A percentile compares a stretch with the other conserved stretches of the same genome.
Evolutionary conservation across 257 asterid species (phyloP).

Genomic region (Forsythia suspensa): DNA sequence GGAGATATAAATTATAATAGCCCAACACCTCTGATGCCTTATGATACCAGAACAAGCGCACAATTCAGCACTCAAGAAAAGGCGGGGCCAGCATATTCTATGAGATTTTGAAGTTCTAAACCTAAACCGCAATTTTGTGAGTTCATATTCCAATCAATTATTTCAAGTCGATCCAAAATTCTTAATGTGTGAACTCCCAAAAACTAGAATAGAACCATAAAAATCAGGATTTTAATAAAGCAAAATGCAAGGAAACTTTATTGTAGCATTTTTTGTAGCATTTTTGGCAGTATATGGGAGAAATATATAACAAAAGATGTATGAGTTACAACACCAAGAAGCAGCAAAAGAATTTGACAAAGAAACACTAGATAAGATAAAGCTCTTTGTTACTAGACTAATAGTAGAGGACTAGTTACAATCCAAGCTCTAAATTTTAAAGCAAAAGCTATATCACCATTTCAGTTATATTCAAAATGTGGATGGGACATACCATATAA

Average conservation of each 20-base stretch:
- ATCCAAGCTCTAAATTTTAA: background rate
- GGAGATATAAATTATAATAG: background rate
- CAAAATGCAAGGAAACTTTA: background rate
- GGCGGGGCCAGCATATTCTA: background rate
- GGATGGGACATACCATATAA: background rate
- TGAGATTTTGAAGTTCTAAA: background rate
- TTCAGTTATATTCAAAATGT: background rate
- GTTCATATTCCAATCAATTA: background rate
- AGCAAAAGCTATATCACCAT: background rate
- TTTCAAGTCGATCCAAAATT: background rate
- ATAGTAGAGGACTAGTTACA: background rate
- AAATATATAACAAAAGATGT: background rate
- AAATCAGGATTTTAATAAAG: background rate
- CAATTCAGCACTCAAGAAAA: background rate
- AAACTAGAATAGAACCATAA: background rate
- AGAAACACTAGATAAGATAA: background rate
- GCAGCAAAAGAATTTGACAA: background rate
- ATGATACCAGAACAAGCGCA: background rate
- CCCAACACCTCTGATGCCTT: background rate
- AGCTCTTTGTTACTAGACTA: background rate
- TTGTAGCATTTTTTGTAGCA: background rate
- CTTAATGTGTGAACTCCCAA: background rate
- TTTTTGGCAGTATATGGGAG: background rate
- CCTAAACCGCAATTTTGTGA: background rate
- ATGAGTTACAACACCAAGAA: background rate